Evolutionary conservation across 2,329 filamentous ascomycete genomes (phyloP).

Genomic region (Diaporthe destruens): DNA sequence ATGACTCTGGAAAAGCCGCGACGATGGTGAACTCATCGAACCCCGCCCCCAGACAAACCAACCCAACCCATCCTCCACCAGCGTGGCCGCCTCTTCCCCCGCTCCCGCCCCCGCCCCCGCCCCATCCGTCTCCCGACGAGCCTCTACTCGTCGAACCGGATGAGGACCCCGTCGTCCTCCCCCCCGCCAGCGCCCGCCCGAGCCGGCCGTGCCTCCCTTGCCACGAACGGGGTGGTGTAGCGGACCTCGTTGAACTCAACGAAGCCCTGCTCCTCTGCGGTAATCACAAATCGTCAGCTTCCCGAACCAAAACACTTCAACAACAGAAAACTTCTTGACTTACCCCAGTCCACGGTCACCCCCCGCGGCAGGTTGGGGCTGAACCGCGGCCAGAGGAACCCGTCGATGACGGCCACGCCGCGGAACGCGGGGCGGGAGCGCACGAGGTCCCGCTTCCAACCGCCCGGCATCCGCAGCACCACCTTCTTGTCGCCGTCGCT

Average conservation of each 20-base stretch:
- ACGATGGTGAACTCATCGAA: no score
- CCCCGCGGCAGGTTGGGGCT: background rate
- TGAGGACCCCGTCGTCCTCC: background rate
- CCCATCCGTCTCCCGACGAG: no score
- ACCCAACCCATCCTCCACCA: no score
- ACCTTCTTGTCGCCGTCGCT: background rate
- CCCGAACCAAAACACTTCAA: no score
- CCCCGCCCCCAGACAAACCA: no score
- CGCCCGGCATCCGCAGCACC: background rate
- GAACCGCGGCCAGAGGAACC: conserved; percentile 17
- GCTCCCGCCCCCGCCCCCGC: no score
- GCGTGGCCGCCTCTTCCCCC: no score
- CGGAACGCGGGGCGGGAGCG: background rate
- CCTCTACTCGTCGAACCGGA: background rate
- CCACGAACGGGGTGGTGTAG: background rate
- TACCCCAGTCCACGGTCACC: background rate
- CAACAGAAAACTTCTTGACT: no score
- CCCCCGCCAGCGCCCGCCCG: rapidly evolving
- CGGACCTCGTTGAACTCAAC: conserved; percentile 23
- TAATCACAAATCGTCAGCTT: background rate
- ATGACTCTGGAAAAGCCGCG: no score
- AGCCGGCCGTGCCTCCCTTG: background rate
- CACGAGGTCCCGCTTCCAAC: background rate
- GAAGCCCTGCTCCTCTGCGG: conserved; percentile 14
- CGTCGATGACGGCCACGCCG: background rate